phyloP scores from a whole-genome alignment of 139 green algal genomes.

The Micractinium sp. region DNA sequence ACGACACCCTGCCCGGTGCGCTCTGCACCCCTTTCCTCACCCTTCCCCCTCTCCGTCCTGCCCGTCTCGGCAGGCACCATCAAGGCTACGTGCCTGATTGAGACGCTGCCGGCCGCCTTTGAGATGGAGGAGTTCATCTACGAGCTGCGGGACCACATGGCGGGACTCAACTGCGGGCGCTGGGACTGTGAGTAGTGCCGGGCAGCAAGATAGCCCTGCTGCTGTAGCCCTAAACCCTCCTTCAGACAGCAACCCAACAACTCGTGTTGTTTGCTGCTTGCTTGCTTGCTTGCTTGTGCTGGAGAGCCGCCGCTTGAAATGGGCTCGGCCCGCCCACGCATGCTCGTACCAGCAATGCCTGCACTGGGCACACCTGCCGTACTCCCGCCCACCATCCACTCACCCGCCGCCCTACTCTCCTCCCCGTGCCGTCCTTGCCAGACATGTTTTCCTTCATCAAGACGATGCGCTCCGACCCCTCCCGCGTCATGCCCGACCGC shows the following conservation, averaged over 20 bases:
- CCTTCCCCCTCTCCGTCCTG: not conserved
- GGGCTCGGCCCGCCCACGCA: too few relatives aligned
- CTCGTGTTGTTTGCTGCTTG: slow-evolving; percentile 91
- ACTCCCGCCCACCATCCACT: not conserved
- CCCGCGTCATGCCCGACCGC: slow-evolving; percentile 84
- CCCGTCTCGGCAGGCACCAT: slow-evolving; percentile 57
- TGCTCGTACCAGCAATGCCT: not conserved
- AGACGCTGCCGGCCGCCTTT: slow-evolving; percentile 90
- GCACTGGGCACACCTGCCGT: not conserved
- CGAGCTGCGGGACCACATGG: slow-evolving; percentile 84
- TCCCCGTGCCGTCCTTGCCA: slow-evolving; percentile 15
- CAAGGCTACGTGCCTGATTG: slow-evolving; percentile 87
- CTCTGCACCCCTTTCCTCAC: not conserved
- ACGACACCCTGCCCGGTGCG: too few relatives aligned
- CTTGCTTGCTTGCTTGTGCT: slow-evolving; percentile 47
- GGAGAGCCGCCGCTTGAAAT: not conserved
- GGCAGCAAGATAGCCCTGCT: too few relatives aligned
- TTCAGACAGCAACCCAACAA: too few relatives aligned
- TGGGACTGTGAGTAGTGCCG: slow-evolving; percentile 82
- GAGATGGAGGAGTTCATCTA: slow-evolving; percentile 95
- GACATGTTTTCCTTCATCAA: slow-evolving; percentile 94
- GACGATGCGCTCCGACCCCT: slow-evolving; percentile 79
- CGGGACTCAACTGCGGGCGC: slow-evolving; percentile 87
- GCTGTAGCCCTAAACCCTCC: too few relatives aligned
- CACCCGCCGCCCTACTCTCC: slow-evolving; percentile 60